Conservation (phyloP, 208 protist genomes). For the Trypanosoma avium region DNA sequence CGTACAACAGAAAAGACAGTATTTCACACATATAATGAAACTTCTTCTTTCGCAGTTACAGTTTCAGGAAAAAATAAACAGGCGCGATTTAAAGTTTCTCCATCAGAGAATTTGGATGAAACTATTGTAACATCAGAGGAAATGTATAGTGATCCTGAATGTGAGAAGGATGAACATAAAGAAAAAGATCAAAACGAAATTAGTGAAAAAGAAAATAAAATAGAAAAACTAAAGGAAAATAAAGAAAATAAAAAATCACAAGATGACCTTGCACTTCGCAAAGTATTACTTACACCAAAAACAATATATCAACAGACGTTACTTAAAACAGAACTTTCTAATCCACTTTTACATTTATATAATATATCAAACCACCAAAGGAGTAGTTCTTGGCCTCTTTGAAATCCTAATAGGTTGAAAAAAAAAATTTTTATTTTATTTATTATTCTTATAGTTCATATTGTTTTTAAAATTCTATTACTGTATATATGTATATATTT, state of each 20-base stretch:
- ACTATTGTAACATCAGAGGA: not conserved
- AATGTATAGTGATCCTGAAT: slow-evolving; percentile 6
- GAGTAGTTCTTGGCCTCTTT: not conserved
- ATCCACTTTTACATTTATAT: slow-evolving; percentile 3
- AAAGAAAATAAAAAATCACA: not conserved
- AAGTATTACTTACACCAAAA: not conserved
- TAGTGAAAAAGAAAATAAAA: too few species aligned
- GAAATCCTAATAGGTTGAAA: not conserved
- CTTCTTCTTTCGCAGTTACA: too few species aligned
- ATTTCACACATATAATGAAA: too few species aligned
- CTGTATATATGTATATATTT: not conserved
- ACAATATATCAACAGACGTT: not conserved
- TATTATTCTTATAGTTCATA: slow-evolving; percentile 1
- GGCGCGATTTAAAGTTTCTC: not conserved
- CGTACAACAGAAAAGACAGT: too few species aligned
- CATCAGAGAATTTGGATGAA: not conserved
- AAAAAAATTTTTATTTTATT: not conserved
- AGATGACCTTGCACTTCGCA: not conserved
- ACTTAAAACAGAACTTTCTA: not conserved
- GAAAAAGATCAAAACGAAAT: not conserved
- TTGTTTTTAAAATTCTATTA: not conserved
- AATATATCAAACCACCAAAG: not conserved
- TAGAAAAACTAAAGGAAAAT: too few species aligned
- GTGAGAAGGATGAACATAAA: not conserved
- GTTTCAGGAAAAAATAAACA: not conserved